A percentile compares a stretch with the other conserved stretches of the same genome.
Evolutionary conservation across 345 rosid species (phyloP).

Genomic region (Euclidium syriacum): DNA sequence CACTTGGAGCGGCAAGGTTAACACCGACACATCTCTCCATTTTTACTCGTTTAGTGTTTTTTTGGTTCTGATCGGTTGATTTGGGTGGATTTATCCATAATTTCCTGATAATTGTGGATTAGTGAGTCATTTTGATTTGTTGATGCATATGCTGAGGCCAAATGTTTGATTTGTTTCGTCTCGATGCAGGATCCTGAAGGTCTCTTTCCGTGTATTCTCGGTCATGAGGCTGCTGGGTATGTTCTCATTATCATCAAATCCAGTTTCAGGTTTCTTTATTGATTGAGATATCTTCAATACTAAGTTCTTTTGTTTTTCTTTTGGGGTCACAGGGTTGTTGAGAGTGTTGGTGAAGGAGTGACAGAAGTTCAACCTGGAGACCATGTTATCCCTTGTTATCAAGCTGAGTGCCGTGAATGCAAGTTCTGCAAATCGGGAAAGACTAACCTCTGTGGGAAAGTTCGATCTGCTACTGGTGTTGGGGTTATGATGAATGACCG

Average conservation of each 20-base stretch:
- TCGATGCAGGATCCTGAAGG: conserved; percentile 85
- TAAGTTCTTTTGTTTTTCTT: not conserved
- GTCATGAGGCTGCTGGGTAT: conserved; percentile 99
- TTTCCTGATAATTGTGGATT: not conserved
- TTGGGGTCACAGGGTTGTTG: conserved; percentile 62
- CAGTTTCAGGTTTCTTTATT: not conserved
- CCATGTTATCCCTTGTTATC: conserved; percentile 96
- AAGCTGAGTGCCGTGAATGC: conserved; percentile 99
- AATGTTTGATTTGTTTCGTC: conserved; percentile 6
- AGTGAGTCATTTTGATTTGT: not conserved
- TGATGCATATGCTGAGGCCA: not conserved
- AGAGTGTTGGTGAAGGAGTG: conserved; percentile 98
- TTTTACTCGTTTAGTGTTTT: not conserved
- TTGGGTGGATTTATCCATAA: not conserved
- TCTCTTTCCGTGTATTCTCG: conserved; percentile 92
- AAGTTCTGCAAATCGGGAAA: conserved; percentile 96
- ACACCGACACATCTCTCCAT: not conserved
- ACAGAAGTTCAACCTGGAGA: conserved; percentile 90
- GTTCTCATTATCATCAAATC: conserved; percentile 7
- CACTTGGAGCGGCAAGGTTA: conserved; percentile 99
- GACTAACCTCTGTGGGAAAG: conserved; percentile 96
- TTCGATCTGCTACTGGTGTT: conserved; percentile 86
- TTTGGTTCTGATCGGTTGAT: not conserved
- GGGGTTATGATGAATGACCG: conserved; percentile 95
- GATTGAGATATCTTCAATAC: not conserved